Evolutionary conservation across 2,329 filamentous ascomycete genomes (phyloP), one percentile per base, ranked within the genome.

Genomic region (Colletotrichum cordylinicola): DNA sequence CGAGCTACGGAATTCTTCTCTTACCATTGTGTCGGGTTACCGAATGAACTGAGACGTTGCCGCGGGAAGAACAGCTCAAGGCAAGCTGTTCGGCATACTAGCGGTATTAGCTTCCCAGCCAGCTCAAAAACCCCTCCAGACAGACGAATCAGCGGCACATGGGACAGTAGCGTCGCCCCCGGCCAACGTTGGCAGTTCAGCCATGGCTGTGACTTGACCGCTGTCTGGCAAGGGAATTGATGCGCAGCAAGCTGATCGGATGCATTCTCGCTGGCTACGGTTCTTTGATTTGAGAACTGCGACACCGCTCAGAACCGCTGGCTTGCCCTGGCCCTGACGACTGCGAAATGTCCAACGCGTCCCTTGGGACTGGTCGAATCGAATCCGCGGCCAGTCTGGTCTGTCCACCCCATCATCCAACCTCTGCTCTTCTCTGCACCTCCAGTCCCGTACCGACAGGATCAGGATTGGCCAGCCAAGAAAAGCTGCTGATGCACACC

Each of bases 401-500:
- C 27, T n/a, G 39, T 64, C 71, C 48, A 58, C 52, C 48, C 72
- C 33, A 56, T 65, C 52, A 60, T 21, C 64, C 70, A 55, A 69
- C 74, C 71, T 70, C 39, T 43, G 39, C 39, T 16, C 39, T 43
- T 18, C 33, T 33, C 56, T 18, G 33, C 39, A 52, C 64, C 52
- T 73, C 70, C 65, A 60, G 56, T 60, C 37, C 67, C 56, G 33
- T 68, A 24, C 56, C 70, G 73, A 68, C 33, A 67, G 70, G 73
- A 73, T 68, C 39, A 55, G 73, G 73, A 68, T 75, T 75, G 56
- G 70, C 73, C 62, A 37, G 62, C 62, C 61, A 75, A 75, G 68
- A 60, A 70, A 56, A 75, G 72, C 52, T 72, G 69, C 62, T 72
- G 73, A 73, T 75, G 73, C 64, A 75, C 69, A 73, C 73, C 70